phyloP scores from a whole-genome alignment of 2,329 filamentous ascomycete species.

The Hypocreales sp. region DNA sequence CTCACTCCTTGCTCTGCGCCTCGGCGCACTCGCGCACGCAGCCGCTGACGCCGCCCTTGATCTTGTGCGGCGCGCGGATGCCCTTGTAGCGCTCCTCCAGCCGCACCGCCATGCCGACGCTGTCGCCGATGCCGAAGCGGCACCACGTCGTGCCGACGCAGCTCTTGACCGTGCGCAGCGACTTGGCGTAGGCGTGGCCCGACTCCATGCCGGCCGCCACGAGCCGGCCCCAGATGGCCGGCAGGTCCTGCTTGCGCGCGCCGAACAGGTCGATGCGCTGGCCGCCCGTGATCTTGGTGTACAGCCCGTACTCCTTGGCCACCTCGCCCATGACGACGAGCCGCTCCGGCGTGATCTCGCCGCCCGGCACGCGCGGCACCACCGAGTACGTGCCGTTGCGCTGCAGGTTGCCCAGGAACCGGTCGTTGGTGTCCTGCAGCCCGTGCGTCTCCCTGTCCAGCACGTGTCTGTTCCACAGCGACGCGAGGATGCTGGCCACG shows the following conservation, averaged over 20 bases:
- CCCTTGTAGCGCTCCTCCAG: slow-evolving; percentile 87
- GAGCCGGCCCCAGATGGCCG: slow-evolving; percentile 66
- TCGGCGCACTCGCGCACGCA: slow-evolving; percentile 90
- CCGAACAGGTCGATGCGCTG: slow-evolving; percentile 92
- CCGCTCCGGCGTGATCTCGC: slow-evolving; percentile 78
- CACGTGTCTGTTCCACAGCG: slow-evolving; percentile 71
- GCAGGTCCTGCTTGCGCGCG: slow-evolving; percentile 72
- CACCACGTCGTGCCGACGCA: slow-evolving; percentile 91
- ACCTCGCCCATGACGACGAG: slow-evolving; percentile 72
- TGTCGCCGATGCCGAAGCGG: slow-evolving; percentile 75
- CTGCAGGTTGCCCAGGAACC: slow-evolving; percentile 79
- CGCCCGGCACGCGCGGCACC: slow-evolving; percentile 65
- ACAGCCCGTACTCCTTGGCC: slow-evolving; percentile 69
- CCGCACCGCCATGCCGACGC: slow-evolving; percentile 77
- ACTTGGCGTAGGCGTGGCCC: slow-evolving; percentile 83
- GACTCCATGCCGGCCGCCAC: slow-evolving; percentile 79
- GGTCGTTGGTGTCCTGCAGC: slow-evolving; percentile 82
- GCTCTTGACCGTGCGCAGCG: slow-evolving; percentile 76
- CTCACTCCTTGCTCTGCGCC: slow-evolving; percentile 79
- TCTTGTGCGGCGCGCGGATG: slow-evolving; percentile 76
- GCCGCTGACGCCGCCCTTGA: slow-evolving; percentile 80
- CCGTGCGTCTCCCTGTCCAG: slow-evolving; percentile 56
- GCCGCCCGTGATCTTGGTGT: slow-evolving; percentile 84
- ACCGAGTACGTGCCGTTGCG: slow-evolving; percentile 85
- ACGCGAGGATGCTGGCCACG: slow-evolving; percentile 66